A percentile compares a stretch with the other conserved stretches of the same genome.
These are phyloP conservation scores for Lunularia cruciata DNA, from an alignment of 225 moss, liverwort and hornwort species.

Conservation along the genomic window DNA sequence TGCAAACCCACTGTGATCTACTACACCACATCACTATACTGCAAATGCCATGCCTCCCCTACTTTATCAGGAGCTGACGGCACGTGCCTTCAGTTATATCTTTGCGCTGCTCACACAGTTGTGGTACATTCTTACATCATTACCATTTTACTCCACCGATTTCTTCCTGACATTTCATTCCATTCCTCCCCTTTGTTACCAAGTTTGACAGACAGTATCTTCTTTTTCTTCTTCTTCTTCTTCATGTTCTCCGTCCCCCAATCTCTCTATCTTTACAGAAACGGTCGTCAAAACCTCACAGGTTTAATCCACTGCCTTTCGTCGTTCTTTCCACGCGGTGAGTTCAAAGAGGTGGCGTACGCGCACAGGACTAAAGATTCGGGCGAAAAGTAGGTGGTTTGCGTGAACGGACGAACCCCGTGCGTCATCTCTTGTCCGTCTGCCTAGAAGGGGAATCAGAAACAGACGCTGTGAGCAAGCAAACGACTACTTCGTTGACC, in stretches of 20 bases:
- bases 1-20: too few relatives aligned
- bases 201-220: neutral
- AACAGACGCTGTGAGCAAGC: too few relatives aligned
- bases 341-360: neutral
- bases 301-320: neutral
- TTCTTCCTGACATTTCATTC: neutral
- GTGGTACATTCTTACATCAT: too few relatives aligned
- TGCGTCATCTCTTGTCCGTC: too few relatives aligned
- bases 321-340: neutral
- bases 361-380: conserved; percentile 1
- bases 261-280: neutral
- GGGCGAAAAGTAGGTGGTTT: neutral
- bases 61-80: neutral
- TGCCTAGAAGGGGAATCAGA: too few relatives aligned
- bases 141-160: neutral
- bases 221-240: neutral
- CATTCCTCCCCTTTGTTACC: neutral
- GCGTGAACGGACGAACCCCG: too few relatives aligned
- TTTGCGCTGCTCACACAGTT: neutral
- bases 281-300: neutral
- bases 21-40: too few relatives aligned
- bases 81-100: conserved; percentile 7
- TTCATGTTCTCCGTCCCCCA: neutral
- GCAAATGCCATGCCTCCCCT: neutral
- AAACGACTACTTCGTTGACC: too few relatives aligned